Evolutionary conservation across 2,329 filamentous ascomycete genomes (phyloP).

Genomic region (Beauveria sp.): DNA sequence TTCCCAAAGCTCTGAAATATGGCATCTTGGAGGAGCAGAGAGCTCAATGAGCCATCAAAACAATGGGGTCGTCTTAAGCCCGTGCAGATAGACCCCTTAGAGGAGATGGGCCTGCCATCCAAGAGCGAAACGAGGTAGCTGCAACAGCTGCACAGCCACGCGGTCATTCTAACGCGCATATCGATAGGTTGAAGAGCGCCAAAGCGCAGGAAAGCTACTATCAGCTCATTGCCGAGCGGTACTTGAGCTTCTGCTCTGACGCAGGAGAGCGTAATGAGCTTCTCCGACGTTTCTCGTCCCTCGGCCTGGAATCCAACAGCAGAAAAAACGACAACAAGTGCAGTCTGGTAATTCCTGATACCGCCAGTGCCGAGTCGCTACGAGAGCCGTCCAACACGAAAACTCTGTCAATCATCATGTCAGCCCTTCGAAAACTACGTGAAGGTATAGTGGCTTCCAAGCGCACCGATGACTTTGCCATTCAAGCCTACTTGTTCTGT

Average conservation of each 20-base stretch:
- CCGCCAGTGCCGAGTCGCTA: slow-evolving; percentile 8
- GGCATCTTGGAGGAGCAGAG: slow-evolving; percentile 22
- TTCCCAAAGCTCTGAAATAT: background rate
- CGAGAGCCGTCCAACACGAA: slow-evolving; percentile 37
- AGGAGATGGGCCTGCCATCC: slow-evolving; percentile 76
- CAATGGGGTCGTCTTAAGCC: slow-evolving; percentile 68
- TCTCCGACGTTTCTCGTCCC: slow-evolving; percentile 63
- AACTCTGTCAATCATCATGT: slow-evolving; percentile 66
- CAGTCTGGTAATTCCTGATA: slow-evolving; percentile 1
- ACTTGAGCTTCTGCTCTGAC: slow-evolving; percentile 80
- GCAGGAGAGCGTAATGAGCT: slow-evolving; percentile 65
- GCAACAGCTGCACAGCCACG: slow-evolving; percentile 2
- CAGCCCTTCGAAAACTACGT: slow-evolving; percentile 82
- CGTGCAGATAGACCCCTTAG: slow-evolving; percentile 66
- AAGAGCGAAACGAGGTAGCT: slow-evolving; percentile 79
- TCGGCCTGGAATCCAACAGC: slow-evolving; percentile 27
- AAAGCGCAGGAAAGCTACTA: slow-evolving; percentile 82
- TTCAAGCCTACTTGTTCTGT: slow-evolving; percentile 87
- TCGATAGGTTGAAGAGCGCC: slow-evolving; percentile 57
- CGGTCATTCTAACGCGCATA: slow-evolving; percentile 8
- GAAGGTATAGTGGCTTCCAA: slow-evolving; percentile 79
- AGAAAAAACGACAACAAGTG: background rate
- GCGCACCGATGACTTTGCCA: slow-evolving; percentile 71
- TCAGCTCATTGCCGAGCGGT: slow-evolving; percentile 77
- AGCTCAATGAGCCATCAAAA: slow-evolving; percentile 35